phyloP scores from a whole-genome alignment of 345 rosid species.

The Camelina neglecta region DNA sequence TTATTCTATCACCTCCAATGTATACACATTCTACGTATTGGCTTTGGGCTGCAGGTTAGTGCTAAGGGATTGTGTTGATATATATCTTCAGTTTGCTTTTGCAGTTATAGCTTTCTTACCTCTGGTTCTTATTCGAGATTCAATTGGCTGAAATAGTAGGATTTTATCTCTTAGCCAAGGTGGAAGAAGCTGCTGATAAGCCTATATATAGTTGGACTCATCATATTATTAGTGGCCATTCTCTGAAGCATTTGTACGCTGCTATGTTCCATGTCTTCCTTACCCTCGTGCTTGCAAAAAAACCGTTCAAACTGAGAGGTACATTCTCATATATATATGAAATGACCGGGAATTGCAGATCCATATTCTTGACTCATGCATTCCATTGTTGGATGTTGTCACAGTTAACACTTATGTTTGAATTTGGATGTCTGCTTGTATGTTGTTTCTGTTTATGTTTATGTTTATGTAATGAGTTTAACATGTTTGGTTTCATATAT shows the following conservation, averaged over 20 bases:
- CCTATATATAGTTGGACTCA: slow-evolving; percentile 78
- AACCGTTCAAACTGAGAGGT: slow-evolving; percentile 69
- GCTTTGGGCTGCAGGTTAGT: slow-evolving; percentile 97
- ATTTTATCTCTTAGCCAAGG: slow-evolving; percentile 84
- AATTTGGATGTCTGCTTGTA: too few relatives aligned
- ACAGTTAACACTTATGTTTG: too few relatives aligned
- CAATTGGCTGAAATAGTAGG: slow-evolving; percentile 47
- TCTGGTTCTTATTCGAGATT: slow-evolving; percentile 23
- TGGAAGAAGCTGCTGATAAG: slow-evolving; percentile 91
- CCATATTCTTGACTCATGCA: slow-evolving; percentile 3
- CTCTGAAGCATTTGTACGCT: slow-evolving; percentile 87
- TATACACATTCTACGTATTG: slow-evolving; percentile 92
- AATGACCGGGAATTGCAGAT: not conserved
- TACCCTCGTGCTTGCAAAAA: slow-evolving; percentile 89
- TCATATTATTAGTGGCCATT: slow-evolving; percentile 86
- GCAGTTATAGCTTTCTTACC: not conserved
- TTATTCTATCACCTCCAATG: slow-evolving; percentile 87
- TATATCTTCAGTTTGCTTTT: not conserved
- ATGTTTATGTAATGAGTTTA: too few relatives aligned
- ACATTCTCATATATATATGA: slow-evolving; percentile 3
- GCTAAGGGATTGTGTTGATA: slow-evolving; percentile 17
- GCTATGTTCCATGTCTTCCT: slow-evolving; percentile 94
- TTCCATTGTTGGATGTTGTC: too few relatives aligned
- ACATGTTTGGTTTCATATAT: too few relatives aligned
- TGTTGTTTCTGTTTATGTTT: too few relatives aligned